These are phyloP conservation scores for Viridothelium virens DNA, from an alignment of 495 filamentous ascomycete genomes.

Conservation along the genomic window DNA sequence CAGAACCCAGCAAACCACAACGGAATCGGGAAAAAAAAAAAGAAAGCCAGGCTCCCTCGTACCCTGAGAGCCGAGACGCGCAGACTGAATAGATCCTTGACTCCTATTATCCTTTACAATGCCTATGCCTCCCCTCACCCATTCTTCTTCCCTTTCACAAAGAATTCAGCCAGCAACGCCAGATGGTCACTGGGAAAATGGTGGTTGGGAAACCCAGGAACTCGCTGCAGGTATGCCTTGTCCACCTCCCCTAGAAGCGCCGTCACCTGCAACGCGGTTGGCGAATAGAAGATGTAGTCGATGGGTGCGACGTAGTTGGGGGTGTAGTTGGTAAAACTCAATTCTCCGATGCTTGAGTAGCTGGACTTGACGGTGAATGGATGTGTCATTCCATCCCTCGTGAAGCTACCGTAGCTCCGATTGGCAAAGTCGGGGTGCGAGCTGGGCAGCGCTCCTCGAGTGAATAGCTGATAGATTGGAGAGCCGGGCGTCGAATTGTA, in stretches of 20 bases:
- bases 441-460: constrained; percentile 60
- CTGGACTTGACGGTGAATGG: constrained; percentile 89
- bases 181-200: constrained; percentile 98
- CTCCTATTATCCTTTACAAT: constrained; percentile 10
- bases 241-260: constrained; percentile 86
- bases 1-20: not conserved
- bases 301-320: constrained; percentile 83
- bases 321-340: constrained; percentile 94
- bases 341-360: constrained; percentile 69
- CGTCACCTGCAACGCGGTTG: constrained; percentile 80
- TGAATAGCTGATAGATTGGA: constrained; percentile 80
- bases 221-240: constrained; percentile 75
- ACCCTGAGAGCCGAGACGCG: not conserved
- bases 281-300: constrained; percentile 96
- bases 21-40: not conserved
- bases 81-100: not conserved
- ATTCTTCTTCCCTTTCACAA: constrained; percentile 78
- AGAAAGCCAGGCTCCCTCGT: not conserved
- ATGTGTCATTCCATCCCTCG: constrained; percentile 80
- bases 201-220: constrained; percentile 93
- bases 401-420: constrained; percentile 81
- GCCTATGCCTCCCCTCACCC: constrained; percentile 1
- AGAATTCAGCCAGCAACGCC: constrained; percentile 84
- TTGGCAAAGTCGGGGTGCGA: constrained; percentile 69
- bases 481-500: constrained; percentile 85